These are phyloP conservation scores for Pseudogymnoascus sp. DNA, from an alignment of 2,329 filamentous ascomycete species.

Conservation along the genomic window DNA sequence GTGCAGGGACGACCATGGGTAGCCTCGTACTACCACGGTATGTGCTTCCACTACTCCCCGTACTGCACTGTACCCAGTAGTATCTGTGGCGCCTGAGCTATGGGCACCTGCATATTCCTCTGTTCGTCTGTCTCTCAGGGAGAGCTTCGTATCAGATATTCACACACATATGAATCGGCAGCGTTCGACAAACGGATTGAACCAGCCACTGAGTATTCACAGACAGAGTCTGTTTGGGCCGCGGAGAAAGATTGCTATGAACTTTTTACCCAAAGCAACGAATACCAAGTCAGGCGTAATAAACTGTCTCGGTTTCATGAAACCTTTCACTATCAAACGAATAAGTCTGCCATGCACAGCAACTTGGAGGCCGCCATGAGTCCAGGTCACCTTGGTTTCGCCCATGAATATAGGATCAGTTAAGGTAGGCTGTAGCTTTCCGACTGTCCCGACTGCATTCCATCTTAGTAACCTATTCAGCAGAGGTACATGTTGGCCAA, in stretches of 20 bases:
- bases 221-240: not conserved
- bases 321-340: not conserved
- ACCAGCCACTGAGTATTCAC: not conserved
- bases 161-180: not conserved
- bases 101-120: not conserved
- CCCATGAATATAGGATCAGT: not conserved
- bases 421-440: not conserved
- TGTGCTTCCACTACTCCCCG: not conserved
- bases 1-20: not conserved
- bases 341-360: not conserved
- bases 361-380: not conserved
- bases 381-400: not conserved
- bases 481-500: not conserved
- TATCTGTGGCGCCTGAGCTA: constrained; percentile 1
- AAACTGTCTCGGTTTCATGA: not conserved
- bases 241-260: not conserved
- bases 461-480: not conserved
- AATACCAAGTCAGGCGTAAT: not conserved
- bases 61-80: not conserved
- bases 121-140: not conserved
- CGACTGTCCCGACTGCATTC: not conserved
- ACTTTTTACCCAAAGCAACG: not conserved
- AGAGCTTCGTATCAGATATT: not conserved
- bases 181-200: not conserved
- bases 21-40: not conserved